phyloP scores from a whole-genome alignment of 2,329 filamentous ascomycete genomes.

The Pseudogymnoascus sp. region DNA sequence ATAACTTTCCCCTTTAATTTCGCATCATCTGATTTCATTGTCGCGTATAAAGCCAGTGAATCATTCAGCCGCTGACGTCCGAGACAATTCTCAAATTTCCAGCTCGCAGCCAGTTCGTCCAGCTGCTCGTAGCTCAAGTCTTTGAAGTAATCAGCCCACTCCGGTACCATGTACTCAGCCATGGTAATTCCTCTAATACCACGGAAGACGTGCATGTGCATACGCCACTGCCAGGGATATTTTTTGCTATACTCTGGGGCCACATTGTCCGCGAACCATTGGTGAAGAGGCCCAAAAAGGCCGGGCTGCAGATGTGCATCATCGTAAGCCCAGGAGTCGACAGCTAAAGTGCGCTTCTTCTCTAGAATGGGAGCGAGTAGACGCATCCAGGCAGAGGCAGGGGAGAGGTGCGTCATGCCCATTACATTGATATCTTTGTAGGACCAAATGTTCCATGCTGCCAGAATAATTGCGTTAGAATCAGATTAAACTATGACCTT shows the following conservation, averaged over 20 bases:
- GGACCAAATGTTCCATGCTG: slow-evolving; percentile 11
- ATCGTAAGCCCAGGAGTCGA: slow-evolving; percentile 25
- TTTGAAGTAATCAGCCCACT: slow-evolving; percentile 39
- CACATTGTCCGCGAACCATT: slow-evolving; percentile 20
- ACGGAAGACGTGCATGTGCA: slow-evolving; percentile 22
- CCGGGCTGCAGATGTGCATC: slow-evolving; percentile 33
- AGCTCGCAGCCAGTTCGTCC: slow-evolving; percentile 39
- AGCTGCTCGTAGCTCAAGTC: slow-evolving; percentile 34
- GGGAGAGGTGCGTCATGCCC: slow-evolving; percentile 10
- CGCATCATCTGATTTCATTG: slow-evolving; percentile 21
- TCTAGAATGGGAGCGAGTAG: slow-evolving; percentile 8
- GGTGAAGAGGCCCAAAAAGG: slow-evolving; percentile 18
- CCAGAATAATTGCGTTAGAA: neutral
- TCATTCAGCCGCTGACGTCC: slow-evolving; percentile 40
- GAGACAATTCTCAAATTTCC: slow-evolving; percentile 42
- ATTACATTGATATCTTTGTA: slow-evolving; percentile 13
- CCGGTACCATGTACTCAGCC: slow-evolving; percentile 35
- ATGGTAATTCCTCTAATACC: slow-evolving; percentile 25
- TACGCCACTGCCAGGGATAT: slow-evolving; percentile 20
- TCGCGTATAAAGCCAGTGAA: slow-evolving; percentile 16
- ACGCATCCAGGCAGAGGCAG: slow-evolving; percentile 5
- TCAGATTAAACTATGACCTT: neutral
- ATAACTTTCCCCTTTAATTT: slow-evolving; percentile 25
- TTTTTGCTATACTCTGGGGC: slow-evolving; percentile 18
- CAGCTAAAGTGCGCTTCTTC: slow-evolving; percentile 10